A percentile compares a stretch with the other conserved stretches of the same genome.
Evolutionary conservation across 305 asterid genomes (phyloP).

Genomic region (Fraxinus xanthoxyloides): DNA sequence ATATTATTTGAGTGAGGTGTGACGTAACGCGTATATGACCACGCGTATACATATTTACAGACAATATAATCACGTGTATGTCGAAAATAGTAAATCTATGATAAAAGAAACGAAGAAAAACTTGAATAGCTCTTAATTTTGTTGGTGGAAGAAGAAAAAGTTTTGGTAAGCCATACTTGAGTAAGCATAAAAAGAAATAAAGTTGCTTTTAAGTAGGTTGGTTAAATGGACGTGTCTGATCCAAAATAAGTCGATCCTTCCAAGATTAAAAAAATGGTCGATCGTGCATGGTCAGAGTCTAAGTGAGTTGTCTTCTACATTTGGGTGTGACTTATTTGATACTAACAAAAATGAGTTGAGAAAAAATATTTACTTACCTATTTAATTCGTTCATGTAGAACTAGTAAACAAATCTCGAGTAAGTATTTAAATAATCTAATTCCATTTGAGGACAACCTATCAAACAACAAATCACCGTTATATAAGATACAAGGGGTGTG

Average conservation of each 20-base stretch:
- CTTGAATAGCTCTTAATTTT: neutral
- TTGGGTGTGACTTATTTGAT: neutral
- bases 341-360: neutral
- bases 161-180: neutral
- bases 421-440: neutral
- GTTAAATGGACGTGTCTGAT: neutral
- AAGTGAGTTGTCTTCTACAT: neutral
- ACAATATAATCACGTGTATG: neutral
- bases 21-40: neutral
- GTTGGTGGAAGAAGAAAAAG: neutral
- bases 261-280: neutral
- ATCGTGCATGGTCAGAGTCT: neutral
- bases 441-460: neutral
- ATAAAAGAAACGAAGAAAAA: neutral
- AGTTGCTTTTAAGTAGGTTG: neutral
- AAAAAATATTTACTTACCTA: too few relatives aligned
- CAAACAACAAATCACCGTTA: neutral
- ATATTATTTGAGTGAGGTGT: neutral
- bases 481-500: too few relatives aligned
- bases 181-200: neutral
- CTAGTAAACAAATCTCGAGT: neutral
- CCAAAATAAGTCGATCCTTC: neutral
- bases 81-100: neutral
- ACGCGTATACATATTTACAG: neutral
- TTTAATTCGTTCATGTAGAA: neutral